A percentile compares a stretch with the other conserved stretches of the same genome.
phyloP scores from a whole-genome alignment of 2,329 filamentous ascomycete species.

The Fusarium sarcochroum region DNA sequence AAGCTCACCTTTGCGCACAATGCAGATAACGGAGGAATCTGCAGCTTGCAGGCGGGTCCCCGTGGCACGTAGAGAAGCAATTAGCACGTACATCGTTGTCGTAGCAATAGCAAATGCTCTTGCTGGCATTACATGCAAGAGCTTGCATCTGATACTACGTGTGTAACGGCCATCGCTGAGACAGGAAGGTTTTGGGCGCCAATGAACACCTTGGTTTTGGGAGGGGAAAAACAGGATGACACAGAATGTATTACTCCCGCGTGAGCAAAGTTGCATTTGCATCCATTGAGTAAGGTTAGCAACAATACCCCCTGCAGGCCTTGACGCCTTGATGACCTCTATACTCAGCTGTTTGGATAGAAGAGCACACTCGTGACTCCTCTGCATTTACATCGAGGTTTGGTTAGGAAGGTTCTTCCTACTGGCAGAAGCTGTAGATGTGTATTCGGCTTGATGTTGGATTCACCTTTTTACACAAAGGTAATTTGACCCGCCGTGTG shows the following conservation, averaged over 20 bases:
- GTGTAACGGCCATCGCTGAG: not conserved
- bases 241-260: constrained; percentile 27
- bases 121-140: constrained; percentile 39
- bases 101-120: constrained; percentile 25
- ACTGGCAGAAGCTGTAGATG: not conserved
- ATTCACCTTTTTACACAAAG: constrained; percentile 21
- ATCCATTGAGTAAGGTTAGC: constrained; percentile 15
- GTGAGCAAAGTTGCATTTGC: constrained; percentile 32
- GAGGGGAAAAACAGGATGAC: constrained; percentile 18
- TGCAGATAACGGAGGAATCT: constrained; percentile 19
- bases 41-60: constrained; percentile 20
- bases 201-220: constrained; percentile 12
- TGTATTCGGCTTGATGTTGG: constrained; percentile 7
- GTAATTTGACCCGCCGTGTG: constrained; percentile 14
- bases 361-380: constrained; percentile 4
- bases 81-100: constrained; percentile 16
- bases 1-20: constrained; percentile 2
- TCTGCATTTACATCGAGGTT: not conserved
- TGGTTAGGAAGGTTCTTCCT: not conserved
- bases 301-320: constrained; percentile 13
- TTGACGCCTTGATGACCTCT: constrained; percentile 28
- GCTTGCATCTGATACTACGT: constrained; percentile 22
- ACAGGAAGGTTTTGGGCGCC: constrained; percentile 10
- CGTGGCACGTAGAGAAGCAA: constrained; percentile 6
- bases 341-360: not conserved